Evolutionary conservation across 441 rosid species (phyloP), one percentile per base, ranked within the genome.

Genomic region (Daphne laureola): DNA sequence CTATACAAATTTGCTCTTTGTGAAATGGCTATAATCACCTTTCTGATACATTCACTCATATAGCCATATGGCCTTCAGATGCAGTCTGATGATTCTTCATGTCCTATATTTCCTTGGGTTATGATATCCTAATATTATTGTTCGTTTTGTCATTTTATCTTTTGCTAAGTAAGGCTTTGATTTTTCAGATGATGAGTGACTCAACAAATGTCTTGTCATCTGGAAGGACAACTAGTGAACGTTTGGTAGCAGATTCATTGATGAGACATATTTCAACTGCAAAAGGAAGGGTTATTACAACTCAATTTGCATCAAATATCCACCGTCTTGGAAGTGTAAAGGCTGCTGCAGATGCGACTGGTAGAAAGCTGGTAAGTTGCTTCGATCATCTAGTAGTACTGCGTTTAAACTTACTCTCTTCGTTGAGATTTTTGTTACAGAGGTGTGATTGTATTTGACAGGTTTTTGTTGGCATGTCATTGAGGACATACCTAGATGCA

Each of bases 381-480:
- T 70, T 51, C 40, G 60, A 21, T 41, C 40, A 49, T 42, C 25
- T 36, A 40, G 47, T 40, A 17, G 16, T 3, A 2, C 43, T 46
- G 50, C 12, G 12, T 15, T 11, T 48, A 44, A n/a, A 51, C 15
- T 35, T 47, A 47, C 51, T 17, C 23, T 9, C 12, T 12, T 7
- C 7, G 9, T 15, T 16, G 8, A 3, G 12, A 5, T 46, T 31
- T 17, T 57, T 57, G 45, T 47, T 5, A 3, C 46, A 13, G 3
- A 46, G 13, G 17, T 50, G 61, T 53, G 9, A 17, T 14, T 52
- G 27, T 42, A 60, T 63, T 7, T 57, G 14, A 49, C 73, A 86
- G 97, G 96, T 86, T 52, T 85, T 92, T 71, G 96, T 88, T 67
- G 98, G 96, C 69, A 92, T 88, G 98, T 88, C 98, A 40, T 73